Percentiles rank a stretch among this genome's conserved stretches.
These are phyloP conservation scores for Elsinoe batatas DNA, from an alignment of 2,329 filamentous ascomycete genomes.

Conservation along the genomic window DNA sequence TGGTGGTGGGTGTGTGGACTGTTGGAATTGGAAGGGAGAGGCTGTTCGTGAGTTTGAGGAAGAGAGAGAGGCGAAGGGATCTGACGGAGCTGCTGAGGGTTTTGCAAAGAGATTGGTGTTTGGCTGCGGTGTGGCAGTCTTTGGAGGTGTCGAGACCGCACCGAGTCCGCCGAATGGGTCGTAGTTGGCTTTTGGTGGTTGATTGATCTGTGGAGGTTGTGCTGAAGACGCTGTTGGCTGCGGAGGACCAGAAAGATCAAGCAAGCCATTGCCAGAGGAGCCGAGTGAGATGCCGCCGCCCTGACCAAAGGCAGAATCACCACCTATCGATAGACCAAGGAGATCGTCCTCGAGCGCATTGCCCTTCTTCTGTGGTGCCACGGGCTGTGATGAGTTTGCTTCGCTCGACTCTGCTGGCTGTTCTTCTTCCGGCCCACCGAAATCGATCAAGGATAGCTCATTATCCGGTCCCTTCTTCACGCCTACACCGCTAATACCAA, in stretches of 20 bases:
- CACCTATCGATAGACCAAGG: slow-evolving; percentile 73
- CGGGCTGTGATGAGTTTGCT: slow-evolving; percentile 29
- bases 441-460: slow-evolving; percentile 89
- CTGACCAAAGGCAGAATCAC: slow-evolving; percentile 59
- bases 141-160: slow-evolving; percentile 36
- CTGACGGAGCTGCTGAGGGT: slow-evolving; percentile 30
- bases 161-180: slow-evolving; percentile 47
- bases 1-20: slow-evolving; percentile 30
- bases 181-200: slow-evolving; percentile 41
- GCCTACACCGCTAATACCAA: slow-evolving; percentile 54
- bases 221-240: slow-evolving; percentile 24
- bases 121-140: slow-evolving; percentile 41
- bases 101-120: slow-evolving; percentile 26
- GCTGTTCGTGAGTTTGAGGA: slow-evolving; percentile 40
- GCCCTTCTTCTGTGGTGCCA: slow-evolving; percentile 39
- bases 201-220: slow-evolving; percentile 27
- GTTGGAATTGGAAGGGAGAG: slow-evolving; percentile 41
- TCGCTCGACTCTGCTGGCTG: slow-evolving; percentile 23
- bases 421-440: slow-evolving; percentile 57
- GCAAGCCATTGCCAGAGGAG: slow-evolving; percentile 24
- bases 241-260: slow-evolving; percentile 12
- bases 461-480: slow-evolving; percentile 58
- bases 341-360: slow-evolving; percentile 80
- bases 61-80: slow-evolving; percentile 52
- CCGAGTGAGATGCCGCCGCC: slow-evolving; percentile 78